Conservation (phyloP, 306 rosid species). For the Rosa lucieae region DNA sequence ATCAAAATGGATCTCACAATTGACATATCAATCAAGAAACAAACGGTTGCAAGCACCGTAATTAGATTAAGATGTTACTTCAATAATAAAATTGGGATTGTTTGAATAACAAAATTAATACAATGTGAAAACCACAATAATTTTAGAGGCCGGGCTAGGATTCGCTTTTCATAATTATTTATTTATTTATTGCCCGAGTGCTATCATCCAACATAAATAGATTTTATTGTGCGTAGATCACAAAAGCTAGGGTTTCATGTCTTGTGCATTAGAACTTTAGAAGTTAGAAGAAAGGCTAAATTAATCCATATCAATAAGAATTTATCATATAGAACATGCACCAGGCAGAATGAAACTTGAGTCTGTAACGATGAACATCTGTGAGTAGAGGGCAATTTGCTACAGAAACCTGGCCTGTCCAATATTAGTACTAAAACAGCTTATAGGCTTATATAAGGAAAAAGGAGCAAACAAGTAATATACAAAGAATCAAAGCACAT, state of each 20-base stretch:
- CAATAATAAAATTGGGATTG: no score
- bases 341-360: slow-evolving; percentile 26
- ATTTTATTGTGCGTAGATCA: neutral
- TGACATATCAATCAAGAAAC: no score
- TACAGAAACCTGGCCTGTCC: slow-evolving; percentile 21
- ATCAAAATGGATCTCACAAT: neutral
- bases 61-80: no score
- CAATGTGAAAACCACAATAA: neutral
- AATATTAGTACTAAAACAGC: slow-evolving; percentile 16
- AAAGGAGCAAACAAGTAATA: slow-evolving; percentile 6
- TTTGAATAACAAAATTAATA: neutral
- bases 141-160: neutral
- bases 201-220: neutral
- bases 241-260: neutral
- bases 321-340: slow-evolving; percentile 16
- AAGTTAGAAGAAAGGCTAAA: slow-evolving; percentile 1
- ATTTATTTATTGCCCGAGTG: neutral
- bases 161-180: neutral
- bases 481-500: slow-evolving; percentile 14
- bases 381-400: slow-evolving; percentile 15
- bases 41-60: no score
- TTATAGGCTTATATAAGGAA: neutral
- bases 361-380: slow-evolving; percentile 11
- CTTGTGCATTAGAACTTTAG: neutral
- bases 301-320: slow-evolving; percentile 8